Evolutionary conservation across 495 filamentous ascomycete genomes (phyloP), one percentile per base, ranked within the genome.

Genomic region (Lindgomyces ingoldianus): DNA sequence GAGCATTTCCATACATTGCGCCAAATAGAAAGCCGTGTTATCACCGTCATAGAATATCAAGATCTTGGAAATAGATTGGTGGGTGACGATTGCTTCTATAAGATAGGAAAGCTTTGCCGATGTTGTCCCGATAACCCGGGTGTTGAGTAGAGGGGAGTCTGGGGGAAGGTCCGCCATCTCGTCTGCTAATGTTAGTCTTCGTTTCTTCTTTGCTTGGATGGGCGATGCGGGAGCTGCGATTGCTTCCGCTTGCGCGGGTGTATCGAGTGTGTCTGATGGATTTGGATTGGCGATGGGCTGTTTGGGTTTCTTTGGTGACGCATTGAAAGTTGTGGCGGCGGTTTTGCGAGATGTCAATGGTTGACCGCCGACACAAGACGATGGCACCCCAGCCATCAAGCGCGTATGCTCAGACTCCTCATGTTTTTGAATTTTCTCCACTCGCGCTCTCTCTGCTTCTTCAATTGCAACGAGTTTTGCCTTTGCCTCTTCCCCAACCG

Each of bases 1-100:
- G 27, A 79, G 62, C 10, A 77, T 56, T 54, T 97, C 92, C 0
- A 98, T 81, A 16, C 88, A 85, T 69, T 93, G 87, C 12, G 90
- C 88, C 42, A 96, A 64, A 69, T 79, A 79, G 61, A 72, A 79
- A 0, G 93, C 91, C 3, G 89, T 81, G 70, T 94, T 92, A 53
- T 91, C 86, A 55, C 87, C 87, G 57, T 96, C 93, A 75, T 96
- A 96, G 72, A 98, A 98, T 22, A 97, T 83, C 44, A 98, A 82
- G 26, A 93, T 96, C 70, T 98, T 96, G 60, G 96, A 91, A 0
- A 80, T 70, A 4, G 80, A 71, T 45, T 96, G 83, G 51, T 91
- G 78, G 49, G 83, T 76, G 2, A 84, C 68, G 12, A 97, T 84
- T 55, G 81, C 78, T 57, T 91, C 87, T 9, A 96, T 75, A 1